These are phyloP conservation scores for Trichothecium sympodiale DNA, from an alignment of 2,329 filamentous ascomycete species.

Conservation along the genomic window DNA sequence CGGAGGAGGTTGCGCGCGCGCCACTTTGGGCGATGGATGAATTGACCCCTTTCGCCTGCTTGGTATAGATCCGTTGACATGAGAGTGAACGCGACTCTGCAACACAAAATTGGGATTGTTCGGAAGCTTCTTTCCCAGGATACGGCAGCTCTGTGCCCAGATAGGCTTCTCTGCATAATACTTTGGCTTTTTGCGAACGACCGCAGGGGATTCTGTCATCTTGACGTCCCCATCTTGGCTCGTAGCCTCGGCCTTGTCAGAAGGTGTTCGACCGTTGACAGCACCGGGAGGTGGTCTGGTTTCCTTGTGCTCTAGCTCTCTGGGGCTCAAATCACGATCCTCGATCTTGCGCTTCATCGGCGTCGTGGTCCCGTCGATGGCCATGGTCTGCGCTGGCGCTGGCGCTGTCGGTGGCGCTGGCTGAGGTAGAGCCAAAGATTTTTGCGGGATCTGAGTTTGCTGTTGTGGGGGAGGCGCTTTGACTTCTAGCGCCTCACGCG, in stretches of 20 bases:
- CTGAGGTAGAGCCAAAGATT: not conserved
- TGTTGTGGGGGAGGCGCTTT: slow-evolving; percentile 1
- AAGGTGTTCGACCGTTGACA: slow-evolving; percentile 27
- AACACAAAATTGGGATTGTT: slow-evolving; percentile 33
- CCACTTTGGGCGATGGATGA: slow-evolving; percentile 10
- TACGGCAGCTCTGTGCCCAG: slow-evolving; percentile 34
- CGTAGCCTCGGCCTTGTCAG: not conserved
- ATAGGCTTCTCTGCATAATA: slow-evolving; percentile 27
- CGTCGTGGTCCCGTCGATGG: slow-evolving; percentile 19
- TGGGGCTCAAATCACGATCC: slow-evolving; percentile 30
- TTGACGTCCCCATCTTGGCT: not conserved
- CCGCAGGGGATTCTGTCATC: slow-evolving; percentile 19
- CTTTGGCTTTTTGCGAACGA: slow-evolving; percentile 27
- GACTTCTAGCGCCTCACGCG: not conserved
- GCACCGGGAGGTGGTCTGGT: slow-evolving; percentile 37
- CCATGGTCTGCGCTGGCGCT: slow-evolving; percentile 13
- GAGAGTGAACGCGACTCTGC: slow-evolving; percentile 23
- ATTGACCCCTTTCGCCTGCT: slow-evolving; percentile 32
- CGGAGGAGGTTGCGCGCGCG: slow-evolving; percentile 9
- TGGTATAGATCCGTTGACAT: slow-evolving; percentile 22
- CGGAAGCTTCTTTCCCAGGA: slow-evolving; percentile 23
- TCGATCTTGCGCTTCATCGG: slow-evolving; percentile 29
- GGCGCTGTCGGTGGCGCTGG: slow-evolving; percentile 14
- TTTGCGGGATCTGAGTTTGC: not conserved
- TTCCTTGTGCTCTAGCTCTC: slow-evolving; percentile 39